These are phyloP conservation scores for Kockovaella imperatae DNA, from an alignment of 768 basidiomycete genomes.

Conservation along the genomic window DNA sequence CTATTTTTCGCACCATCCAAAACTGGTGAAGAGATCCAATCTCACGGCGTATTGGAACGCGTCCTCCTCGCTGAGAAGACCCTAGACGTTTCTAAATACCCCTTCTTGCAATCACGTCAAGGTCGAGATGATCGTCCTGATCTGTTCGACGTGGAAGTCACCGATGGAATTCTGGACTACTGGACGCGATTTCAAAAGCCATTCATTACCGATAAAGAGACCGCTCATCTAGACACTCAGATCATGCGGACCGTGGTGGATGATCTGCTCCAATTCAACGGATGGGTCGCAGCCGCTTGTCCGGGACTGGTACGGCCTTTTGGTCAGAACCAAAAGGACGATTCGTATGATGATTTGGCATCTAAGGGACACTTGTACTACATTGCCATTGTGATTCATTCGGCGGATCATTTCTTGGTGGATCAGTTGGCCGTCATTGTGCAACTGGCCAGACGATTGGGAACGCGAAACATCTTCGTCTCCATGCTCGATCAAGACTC, in stretches of 20 bases:
- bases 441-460: constrained; percentile 84
- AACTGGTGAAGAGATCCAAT: constrained; percentile 49
- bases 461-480: constrained; percentile 83
- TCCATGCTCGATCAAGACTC: constrained; percentile 98
- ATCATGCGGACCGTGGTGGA: constrained; percentile 83
- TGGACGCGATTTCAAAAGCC: constrained; percentile 90
- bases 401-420: constrained; percentile 96
- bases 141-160: constrained; percentile 65
- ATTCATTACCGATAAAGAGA: constrained; percentile 75
- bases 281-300: constrained; percentile 95
- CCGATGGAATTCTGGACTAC: constrained; percentile 72
- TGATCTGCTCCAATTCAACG: constrained; percentile 86
- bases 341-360: constrained; percentile 81
- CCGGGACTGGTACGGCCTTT: constrained; percentile 92
- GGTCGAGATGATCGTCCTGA: constrained; percentile 76
- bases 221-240: constrained; percentile 81
- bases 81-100: constrained; percentile 79
- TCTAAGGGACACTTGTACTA: constrained; percentile 80
- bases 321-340: constrained; percentile 76
- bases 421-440: constrained; percentile 98
- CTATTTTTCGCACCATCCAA: constrained; percentile 35
- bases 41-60: constrained; percentile 60
- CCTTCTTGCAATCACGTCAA: constrained; percentile 78
- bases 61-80: constrained; percentile 61
- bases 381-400: constrained; percentile 90